These are phyloP conservation scores for Cladosporium sp. DNA, from an alignment of 2,329 filamentous ascomycete species.

Conservation along the genomic window DNA sequence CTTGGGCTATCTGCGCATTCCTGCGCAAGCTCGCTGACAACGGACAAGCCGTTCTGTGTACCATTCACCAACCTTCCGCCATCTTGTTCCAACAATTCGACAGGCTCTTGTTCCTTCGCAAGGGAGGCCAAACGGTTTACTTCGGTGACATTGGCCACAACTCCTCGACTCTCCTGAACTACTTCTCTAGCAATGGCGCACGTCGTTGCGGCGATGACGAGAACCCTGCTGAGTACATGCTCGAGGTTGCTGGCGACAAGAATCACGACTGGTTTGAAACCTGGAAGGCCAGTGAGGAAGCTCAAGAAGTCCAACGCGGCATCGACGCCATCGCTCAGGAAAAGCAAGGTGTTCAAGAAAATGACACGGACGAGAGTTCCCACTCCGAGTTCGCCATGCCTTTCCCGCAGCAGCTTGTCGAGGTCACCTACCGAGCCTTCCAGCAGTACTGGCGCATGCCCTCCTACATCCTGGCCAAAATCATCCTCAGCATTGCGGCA, in stretches of 20 bases:
- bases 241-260: constrained; percentile 44
- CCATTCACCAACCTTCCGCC: constrained; percentile 89
- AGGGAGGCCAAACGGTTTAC: constrained; percentile 77
- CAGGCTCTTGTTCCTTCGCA: constrained; percentile 71
- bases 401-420: constrained; percentile 31
- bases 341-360: constrained; percentile 22
- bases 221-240: constrained; percentile 75
- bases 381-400: constrained; percentile 43
- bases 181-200: constrained; percentile 36
- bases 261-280: constrained; percentile 40
- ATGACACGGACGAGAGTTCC: constrained; percentile 31
- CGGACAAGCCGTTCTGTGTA: constrained; percentile 84
- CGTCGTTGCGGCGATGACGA: constrained; percentile 35
- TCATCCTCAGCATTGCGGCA: constrained; percentile 50
- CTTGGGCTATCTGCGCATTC: constrained; percentile 76
- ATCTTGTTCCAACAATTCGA: constrained; percentile 87
- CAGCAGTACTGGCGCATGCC: constrained; percentile 46
- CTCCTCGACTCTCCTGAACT: constrained; percentile 62
- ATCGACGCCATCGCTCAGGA: constrained; percentile 39
- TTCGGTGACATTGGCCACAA: constrained; percentile 80
- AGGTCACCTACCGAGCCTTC: constrained; percentile 40
- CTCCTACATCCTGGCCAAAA: constrained; percentile 53
- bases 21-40: constrained; percentile 72
- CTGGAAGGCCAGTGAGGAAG: constrained; percentile 34
- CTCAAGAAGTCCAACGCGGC: constrained; percentile 31